These are phyloP conservation scores for Suillus weaverae DNA, from an alignment of 768 basidiomycete species.

Conservation along the genomic window DNA sequence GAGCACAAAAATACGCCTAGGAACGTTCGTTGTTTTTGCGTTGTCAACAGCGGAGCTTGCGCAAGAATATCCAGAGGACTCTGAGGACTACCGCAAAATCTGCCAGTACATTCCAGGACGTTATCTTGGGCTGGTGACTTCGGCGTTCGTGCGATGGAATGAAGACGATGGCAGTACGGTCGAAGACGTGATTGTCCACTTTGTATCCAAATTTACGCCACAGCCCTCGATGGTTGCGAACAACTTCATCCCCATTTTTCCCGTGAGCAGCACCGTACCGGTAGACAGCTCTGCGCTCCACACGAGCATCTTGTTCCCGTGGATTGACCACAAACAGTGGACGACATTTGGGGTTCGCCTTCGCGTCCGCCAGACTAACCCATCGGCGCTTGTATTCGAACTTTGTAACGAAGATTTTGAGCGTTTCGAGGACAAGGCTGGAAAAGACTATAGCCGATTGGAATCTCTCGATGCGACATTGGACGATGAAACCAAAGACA, in stretches of 20 bases:
- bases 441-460: constrained; percentile 6
- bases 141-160: constrained; percentile 9
- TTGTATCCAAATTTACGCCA: constrained; percentile 17
- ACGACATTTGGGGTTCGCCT: constrained; percentile 26
- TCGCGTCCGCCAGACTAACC: constrained; percentile 14
- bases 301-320: constrained; percentile 26
- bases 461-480: constrained; percentile 1
- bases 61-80: constrained; percentile 2
- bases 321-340: constrained; percentile 20
- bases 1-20: constrained; percentile 6
- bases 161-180: constrained; percentile 14
- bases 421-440: constrained; percentile 19
- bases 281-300: constrained; percentile 6
- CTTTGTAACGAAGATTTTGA: constrained; percentile 22
- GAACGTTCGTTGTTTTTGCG: constrained; percentile 18
- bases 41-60: constrained; percentile 17
- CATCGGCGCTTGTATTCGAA: constrained; percentile 22
- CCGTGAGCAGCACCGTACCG: neutral
- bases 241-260: constrained; percentile 6
- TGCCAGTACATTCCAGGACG: constrained; percentile 12
- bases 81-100: constrained; percentile 6
- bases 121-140: constrained; percentile 26
- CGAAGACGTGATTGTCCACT: constrained; percentile 21
- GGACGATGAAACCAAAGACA: constrained; percentile 7
- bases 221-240: neutral